Percentiles rank a stretch among this genome's conserved stretches.
Evolutionary conservation across 2,329 filamentous ascomycete genomes (phyloP).

Genomic region (Dactylellina leptospora): DNA sequence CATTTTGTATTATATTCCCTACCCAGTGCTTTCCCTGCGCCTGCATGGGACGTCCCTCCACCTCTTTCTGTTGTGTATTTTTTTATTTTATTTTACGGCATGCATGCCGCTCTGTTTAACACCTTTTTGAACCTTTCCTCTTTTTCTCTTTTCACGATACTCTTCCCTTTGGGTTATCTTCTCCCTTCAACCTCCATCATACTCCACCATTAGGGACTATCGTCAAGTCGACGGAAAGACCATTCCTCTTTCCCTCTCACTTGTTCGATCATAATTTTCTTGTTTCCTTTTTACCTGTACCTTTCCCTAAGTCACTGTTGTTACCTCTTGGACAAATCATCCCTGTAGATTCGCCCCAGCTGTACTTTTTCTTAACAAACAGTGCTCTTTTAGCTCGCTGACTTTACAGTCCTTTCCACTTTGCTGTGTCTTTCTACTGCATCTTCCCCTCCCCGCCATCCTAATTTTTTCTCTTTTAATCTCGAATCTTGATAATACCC

Average conservation of each 20-base stretch:
- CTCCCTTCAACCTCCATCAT: constrained; percentile 56
- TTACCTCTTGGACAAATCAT: constrained; percentile 53
- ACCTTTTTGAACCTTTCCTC: constrained; percentile 48
- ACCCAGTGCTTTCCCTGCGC: constrained; percentile 50
- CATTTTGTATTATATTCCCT: constrained; percentile 42
- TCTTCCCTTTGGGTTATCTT: constrained; percentile 51
- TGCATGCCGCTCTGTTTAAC: constrained; percentile 49
- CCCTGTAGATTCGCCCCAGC: constrained; percentile 53
- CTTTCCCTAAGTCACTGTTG: constrained; percentile 27
- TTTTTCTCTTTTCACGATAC: constrained; percentile 35
- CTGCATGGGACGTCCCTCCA: constrained; percentile 38
- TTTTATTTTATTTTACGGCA: constrained; percentile 48
- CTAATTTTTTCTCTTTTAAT: constrained; percentile 8
- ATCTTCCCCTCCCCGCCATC: constrained; percentile 45
- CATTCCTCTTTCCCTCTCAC: constrained; percentile 46
- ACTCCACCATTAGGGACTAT: constrained; percentile 44
- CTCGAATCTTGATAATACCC: constrained; percentile 18
- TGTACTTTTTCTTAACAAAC: constrained; percentile 45
- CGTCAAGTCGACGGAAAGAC: constrained; percentile 52
- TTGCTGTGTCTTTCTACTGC: constrained; percentile 33
- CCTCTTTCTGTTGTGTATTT: constrained; percentile 15
- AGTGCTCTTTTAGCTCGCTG: constrained; percentile 46
- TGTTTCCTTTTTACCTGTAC: constrained; percentile 21
- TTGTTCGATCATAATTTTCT: constrained; percentile 38
- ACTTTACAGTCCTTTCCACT: constrained; percentile 47